phyloP scores from a whole-genome alignment of 352 stramenopile species.

The Phytophthora syringae region DNA sequence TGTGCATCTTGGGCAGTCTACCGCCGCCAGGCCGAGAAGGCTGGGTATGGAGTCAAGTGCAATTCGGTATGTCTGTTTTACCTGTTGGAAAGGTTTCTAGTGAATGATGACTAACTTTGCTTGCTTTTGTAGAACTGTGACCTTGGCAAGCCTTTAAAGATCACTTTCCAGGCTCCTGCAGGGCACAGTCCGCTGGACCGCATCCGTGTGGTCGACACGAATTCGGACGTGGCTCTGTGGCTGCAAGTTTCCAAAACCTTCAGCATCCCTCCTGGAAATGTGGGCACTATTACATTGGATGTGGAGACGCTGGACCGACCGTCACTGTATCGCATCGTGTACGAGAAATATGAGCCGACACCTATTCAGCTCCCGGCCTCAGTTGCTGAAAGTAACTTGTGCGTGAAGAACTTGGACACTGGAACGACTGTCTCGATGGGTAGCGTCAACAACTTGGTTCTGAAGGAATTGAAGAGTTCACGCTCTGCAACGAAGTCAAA shows the following conservation, averaged over 20 bases:
- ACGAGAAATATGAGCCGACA: constrained; percentile 87
- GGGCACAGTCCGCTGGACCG: constrained; percentile 79
- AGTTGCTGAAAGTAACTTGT: constrained; percentile 70
- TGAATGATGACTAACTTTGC: constrained; percentile 3
- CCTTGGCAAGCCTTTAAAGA: constrained; percentile 78
- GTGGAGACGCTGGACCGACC: constrained; percentile 79
- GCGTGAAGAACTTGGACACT: constrained; percentile 85
- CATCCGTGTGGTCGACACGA: constrained; percentile 88
- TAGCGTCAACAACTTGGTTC: constrained; percentile 79
- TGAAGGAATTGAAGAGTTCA: constrained; percentile 73
- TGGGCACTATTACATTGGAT: constrained; percentile 85
- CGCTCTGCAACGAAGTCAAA: constrained; percentile 56
- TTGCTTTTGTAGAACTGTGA: constrained; percentile 64
- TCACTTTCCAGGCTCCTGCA: constrained; percentile 76
- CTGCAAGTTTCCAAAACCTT: constrained; percentile 89
- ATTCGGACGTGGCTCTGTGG: constrained; percentile 80
- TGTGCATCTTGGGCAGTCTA: constrained; percentile 81
- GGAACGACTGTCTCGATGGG: constrained; percentile 78
- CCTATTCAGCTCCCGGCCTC: constrained; percentile 59
- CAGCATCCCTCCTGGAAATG: constrained; percentile 72
- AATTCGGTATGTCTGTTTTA: constrained; percentile 54
- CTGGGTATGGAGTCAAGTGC: constrained; percentile 76
- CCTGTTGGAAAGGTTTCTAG: neutral
- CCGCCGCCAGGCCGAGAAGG: constrained; percentile 68
- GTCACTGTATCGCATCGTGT: constrained; percentile 87